Base-by-base conservation (phyloP, 2,329 filamentous ascomycete genomes). In the Didymella glomerata region DNA sequence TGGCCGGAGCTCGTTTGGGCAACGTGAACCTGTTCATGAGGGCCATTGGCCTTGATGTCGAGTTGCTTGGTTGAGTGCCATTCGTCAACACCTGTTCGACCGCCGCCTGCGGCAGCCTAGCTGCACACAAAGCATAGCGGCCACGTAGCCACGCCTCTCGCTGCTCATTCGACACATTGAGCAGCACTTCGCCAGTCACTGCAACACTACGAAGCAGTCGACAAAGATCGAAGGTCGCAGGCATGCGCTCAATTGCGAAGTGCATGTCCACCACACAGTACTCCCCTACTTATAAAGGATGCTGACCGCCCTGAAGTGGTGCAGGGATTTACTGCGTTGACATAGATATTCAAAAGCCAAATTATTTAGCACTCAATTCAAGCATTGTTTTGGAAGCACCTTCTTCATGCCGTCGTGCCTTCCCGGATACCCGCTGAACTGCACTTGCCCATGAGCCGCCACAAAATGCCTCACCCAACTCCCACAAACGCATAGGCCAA, bases 1-100 rank as follows among this genome's bases (percentile, higher is more conserved):
- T 98, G 88, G 89, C 91, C 13, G 88, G 88, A 60, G 88, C 92
- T 74, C 89, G 94, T 60, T 83, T 97, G 57, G 89, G 90, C 58
- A 97, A 97, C 73, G 95, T 99, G 67, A 99, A 99, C 76, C 81
- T 99, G 55, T 99, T 99, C 78, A 97, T 99, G 93, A 90, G 93
- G 72, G 95, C 94, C 55, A 97, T 99, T 78, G 95, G 95, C n/a
- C 84, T 99, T 75, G 95, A 99, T 81, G 95, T 99, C 49, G 95
- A 97, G 66, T 77, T 89, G 68, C 82, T 89, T 64, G 85, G 85
- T 67, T 88, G 79, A 82, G 32, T n/a, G 11, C 5, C 13, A 42
- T 20, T 42, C 40, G 36, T 22, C 28, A 28, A 18, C 2, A 49
- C 28, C 38, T 48, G 25, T 32, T 20, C 27, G 30, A 24, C 46